Conservation (phyloP, 2,329 filamentous ascomycete genomes). For the Magnaporthales sp. region DNA sequence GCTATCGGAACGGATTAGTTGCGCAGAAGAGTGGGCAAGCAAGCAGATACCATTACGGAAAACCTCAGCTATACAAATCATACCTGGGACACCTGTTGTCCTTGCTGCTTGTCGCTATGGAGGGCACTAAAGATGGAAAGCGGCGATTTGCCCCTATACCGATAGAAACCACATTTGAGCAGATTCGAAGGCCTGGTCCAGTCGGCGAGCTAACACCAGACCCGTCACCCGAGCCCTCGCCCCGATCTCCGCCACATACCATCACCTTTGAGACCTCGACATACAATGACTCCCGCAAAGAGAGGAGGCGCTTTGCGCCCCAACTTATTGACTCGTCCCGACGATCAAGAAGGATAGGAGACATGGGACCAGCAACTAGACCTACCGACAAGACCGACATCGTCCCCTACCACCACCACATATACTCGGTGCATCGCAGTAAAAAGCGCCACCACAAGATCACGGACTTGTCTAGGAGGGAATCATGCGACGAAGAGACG, state of each 20-base stretch:
- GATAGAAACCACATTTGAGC: slow-evolving; percentile 62
- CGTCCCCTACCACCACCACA: slow-evolving; percentile 53
- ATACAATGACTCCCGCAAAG: slow-evolving; percentile 13
- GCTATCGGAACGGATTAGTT: not conserved
- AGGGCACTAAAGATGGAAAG: slow-evolving; percentile 12
- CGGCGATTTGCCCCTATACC: slow-evolving; percentile 60
- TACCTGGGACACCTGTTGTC: not conserved
- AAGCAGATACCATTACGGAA: not conserved
- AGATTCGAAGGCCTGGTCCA: slow-evolving; percentile 37
- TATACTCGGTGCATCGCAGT: slow-evolving; percentile 39
- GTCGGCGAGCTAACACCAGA: slow-evolving; percentile 45
- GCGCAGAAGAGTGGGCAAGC: not conserved
- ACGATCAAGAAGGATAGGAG: slow-evolving; percentile 58
- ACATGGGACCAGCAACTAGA: slow-evolving; percentile 51
- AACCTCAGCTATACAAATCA: not conserved
- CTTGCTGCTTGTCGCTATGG: not conserved
- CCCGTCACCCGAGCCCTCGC: slow-evolving; percentile 48
- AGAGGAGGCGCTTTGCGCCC: slow-evolving; percentile 56
- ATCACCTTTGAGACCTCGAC: slow-evolving; percentile 8
- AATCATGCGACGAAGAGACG: slow-evolving; percentile 68
- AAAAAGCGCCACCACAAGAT: slow-evolving; percentile 29
- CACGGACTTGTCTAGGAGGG: slow-evolving; percentile 42
- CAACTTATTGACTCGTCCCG: slow-evolving; percentile 75
- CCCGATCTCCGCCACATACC: slow-evolving; percentile 36
- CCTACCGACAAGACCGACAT: slow-evolving; percentile 66